Evolutionary conservation across 73 alveolate genomes (phyloP).

Genomic region (Paramecium tetraurelia): DNA sequence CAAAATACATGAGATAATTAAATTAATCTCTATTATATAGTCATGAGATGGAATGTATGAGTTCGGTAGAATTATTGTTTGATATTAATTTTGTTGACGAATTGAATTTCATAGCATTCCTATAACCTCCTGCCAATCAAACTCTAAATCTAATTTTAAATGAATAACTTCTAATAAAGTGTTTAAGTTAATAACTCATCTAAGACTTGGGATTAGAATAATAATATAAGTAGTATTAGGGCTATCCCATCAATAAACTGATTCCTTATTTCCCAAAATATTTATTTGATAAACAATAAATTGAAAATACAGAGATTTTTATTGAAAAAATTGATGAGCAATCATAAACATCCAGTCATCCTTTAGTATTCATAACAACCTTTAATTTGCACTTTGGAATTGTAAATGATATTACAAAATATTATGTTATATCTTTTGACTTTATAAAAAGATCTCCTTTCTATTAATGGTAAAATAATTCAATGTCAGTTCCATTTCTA

Average conservation of each 20-base stretch:
- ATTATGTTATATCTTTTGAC: background rate
- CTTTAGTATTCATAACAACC: background rate
- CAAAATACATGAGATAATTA: background rate
- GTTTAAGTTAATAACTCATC: background rate
- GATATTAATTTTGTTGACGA: constrained; percentile 15
- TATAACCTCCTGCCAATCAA: background rate
- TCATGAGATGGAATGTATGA: background rate
- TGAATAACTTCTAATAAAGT: background rate
- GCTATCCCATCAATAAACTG: background rate
- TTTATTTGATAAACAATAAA: background rate
- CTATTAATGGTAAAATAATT: background rate
- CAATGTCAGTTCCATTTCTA: background rate
- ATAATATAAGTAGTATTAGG: background rate
- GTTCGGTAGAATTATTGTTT: background rate
- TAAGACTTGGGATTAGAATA: background rate
- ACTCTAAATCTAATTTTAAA: background rate
- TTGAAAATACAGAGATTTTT: background rate
- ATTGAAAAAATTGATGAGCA: background rate
- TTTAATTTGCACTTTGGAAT: background rate
- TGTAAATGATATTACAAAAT: background rate
- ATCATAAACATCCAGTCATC: background rate
- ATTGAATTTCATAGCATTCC: background rate
- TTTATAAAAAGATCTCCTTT: background rate
- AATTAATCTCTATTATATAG: background rate
- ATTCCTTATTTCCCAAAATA: background rate